Evolutionary conservation across 176 grass and related monocot species (phyloP).

Genomic region (Elymus sibiricus): DNA sequence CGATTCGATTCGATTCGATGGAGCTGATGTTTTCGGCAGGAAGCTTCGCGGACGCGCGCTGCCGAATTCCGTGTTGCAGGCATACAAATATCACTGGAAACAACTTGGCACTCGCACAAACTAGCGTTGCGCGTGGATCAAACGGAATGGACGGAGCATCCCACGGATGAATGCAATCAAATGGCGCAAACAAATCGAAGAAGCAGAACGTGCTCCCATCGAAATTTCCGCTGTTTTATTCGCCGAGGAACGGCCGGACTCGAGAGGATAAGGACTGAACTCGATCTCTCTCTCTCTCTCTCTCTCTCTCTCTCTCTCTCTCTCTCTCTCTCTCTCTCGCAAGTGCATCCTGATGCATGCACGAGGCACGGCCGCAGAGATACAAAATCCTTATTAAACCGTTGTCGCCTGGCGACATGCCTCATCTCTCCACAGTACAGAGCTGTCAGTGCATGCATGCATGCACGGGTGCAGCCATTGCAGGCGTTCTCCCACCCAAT

Average conservation of each 20-base stretch:
- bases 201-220: not conserved
- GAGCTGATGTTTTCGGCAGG: not conserved
- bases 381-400: not conserved
- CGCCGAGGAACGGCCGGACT: too few species aligned
- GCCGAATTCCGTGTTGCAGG: not conserved
- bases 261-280: slow-evolving; percentile 26
- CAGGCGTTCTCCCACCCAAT: not conserved
- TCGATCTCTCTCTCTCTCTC: not conserved
- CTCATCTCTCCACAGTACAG: not conserved
- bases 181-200: not conserved
- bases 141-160: not conserved
- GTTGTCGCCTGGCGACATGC: not conserved
- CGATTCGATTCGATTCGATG: not conserved
- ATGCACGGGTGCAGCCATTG: not conserved
- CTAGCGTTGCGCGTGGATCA: not conserved
- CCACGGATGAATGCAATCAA: not conserved
- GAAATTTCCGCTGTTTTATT: slow-evolving; percentile 4
- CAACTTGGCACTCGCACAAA: too few species aligned
- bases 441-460: slow-evolving; percentile 19
- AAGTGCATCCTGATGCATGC: not conserved
- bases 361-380: not conserved
- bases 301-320: too few species aligned
- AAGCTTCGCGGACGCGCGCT: not conserved
- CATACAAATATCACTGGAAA: too few species aligned
- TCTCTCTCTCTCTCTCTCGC: not conserved